These are phyloP conservation scores for Fagopyrum esculentum DNA, from an alignment of 148 eudicot species.

Conservation along the genomic window DNA sequence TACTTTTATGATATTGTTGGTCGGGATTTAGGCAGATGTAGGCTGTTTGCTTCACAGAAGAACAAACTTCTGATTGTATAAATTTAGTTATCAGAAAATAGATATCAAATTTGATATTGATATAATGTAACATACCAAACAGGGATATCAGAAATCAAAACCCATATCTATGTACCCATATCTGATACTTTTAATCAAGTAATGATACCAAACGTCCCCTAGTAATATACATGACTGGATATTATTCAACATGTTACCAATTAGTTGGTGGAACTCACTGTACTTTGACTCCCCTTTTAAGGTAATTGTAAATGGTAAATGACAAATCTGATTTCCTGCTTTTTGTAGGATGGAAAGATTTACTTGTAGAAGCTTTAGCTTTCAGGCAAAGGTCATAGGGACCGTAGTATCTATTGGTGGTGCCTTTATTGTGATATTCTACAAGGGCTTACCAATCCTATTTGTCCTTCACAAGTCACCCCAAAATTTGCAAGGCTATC, in stretches of 20 bases:
- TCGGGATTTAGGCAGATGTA: background rate
- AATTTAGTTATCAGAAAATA: too few relatives aligned
- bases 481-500: slow-evolving; percentile 10
- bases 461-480: slow-evolving; percentile 18
- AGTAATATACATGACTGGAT: too few relatives aligned
- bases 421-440: slow-evolving; percentile 54
- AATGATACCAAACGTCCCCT: too few relatives aligned
- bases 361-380: slow-evolving; percentile 39
- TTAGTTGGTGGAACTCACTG: too few relatives aligned
- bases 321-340: background rate
- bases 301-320: background rate
- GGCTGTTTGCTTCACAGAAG: too few relatives aligned
- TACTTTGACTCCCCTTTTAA: background rate
- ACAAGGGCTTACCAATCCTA: slow-evolving; percentile 46
- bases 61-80: too few relatives aligned
- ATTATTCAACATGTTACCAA: too few relatives aligned
- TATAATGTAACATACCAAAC: too few relatives aligned
- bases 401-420: slow-evolving; percentile 57
- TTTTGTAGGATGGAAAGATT: slow-evolving; percentile 58
- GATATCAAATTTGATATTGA: too few relatives aligned
- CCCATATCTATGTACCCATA: too few relatives aligned
- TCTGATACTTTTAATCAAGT: too few relatives aligned
- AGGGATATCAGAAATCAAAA: too few relatives aligned
- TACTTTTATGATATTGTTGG: background rate
- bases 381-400: slow-evolving; percentile 61